phyloP scores from a whole-genome alignment of 179 eudicot genomes.

The Beta lomatogona region DNA sequence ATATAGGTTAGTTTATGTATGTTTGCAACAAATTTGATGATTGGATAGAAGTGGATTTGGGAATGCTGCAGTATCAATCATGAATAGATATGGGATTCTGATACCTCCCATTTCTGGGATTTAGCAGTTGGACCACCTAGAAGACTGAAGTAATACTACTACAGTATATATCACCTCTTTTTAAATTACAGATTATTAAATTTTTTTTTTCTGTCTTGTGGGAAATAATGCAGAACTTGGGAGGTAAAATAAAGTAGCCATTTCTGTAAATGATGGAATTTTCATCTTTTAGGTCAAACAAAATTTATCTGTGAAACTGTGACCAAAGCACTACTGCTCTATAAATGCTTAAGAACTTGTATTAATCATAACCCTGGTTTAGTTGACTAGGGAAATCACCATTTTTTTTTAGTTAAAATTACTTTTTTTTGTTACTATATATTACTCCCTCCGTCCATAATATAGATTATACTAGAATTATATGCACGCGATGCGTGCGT shows the following conservation, averaged over 20 bases:
- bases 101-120: slow-evolving; percentile 29
- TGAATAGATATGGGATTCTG: slow-evolving; percentile 43
- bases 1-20: no score
- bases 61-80: slow-evolving; percentile 53
- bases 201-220: not conserved
- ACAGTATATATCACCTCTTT: not conserved
- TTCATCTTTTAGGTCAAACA: slow-evolving; percentile 13
- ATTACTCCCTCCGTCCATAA: no score
- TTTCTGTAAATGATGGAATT: not conserved
- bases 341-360: slow-evolving; percentile 3
- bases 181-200: not conserved
- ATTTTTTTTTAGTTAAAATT: no score
- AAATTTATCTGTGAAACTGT: slow-evolving; percentile 4
- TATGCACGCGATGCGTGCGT: no score
- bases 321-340: not conserved
- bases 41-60: slow-evolving; percentile 34
- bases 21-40: slow-evolving; percentile 18
- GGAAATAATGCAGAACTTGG: not conserved
- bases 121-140: slow-evolving; percentile 27
- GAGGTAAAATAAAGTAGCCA: not conserved
- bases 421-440: no score
- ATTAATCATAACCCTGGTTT: not conserved
- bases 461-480: no score
- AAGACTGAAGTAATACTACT: slow-evolving; percentile 17
- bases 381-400: not conserved